Base-by-base conservation (phyloP, 441 rosid species). In the Aquilaria agallochum region DNA sequence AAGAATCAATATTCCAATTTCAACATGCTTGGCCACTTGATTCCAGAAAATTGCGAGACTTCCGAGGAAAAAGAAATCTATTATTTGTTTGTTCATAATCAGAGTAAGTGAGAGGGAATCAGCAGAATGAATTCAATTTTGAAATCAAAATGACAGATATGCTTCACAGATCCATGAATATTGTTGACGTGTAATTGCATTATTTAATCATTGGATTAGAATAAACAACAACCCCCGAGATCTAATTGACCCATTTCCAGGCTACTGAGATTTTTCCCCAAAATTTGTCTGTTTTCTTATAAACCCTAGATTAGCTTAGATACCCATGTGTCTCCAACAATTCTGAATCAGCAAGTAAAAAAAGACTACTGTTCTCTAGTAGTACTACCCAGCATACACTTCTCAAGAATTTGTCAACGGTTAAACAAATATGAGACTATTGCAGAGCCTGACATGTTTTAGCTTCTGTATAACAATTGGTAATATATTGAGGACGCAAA, bases 101-200 rank as follows among this genome's bases (percentile, higher is more conserved):
- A 62, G 60, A 63, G 31, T 20, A 65, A 68, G 67, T 68, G 51
- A 20, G 59, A 66, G 31, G 52, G 46, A 40, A 67, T 63, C 50
- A 71, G 27, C 27, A 20, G 27, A 20, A 20, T 1, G 27, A 20
- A 20, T 20, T 20, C 27, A 67, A 58, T 61, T 85, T 85, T 68
- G 68, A 71, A 77, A 65, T 51, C 60, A 73, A 76, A 62, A 73
- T 74, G 87, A 82, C 92, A 78, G 85, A 86, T 79, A 86, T 84
- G 74, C 87, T 72, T 70, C 84, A 61, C 70, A 58, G 77, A 74
- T 75, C 75, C 62, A 57, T 71, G 73, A 68, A 71, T 36, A 73
- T 60, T 56, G 56, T 55, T 34, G 50, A 74, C 69, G 54, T 62
- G 69, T 50, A 71, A 72, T 65, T 61, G 60, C 47, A 61, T 59